Conservation (phyloP, 2,329 filamentous ascomycete species). For the Lachnellula arida region DNA sequence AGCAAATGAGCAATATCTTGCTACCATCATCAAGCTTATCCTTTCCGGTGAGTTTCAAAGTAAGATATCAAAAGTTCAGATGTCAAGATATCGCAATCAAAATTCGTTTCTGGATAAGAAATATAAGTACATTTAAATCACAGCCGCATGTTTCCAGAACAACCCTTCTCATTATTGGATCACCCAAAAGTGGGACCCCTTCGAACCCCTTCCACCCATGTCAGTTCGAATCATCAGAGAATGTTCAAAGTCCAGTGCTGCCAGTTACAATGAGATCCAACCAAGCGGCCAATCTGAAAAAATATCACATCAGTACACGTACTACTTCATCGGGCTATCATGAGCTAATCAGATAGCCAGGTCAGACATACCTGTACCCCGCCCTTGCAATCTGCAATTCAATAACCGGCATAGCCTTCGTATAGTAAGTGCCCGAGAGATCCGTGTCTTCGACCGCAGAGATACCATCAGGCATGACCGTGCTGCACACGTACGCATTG, state of each 20-base stretch:
- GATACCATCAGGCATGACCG: slow-evolving; percentile 58
- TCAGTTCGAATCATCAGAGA: not conserved
- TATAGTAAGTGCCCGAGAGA: slow-evolving; percentile 58
- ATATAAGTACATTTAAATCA: too few relatives aligned
- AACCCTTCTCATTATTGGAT: too few relatives aligned
- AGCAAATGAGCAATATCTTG: too few relatives aligned
- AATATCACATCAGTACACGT: not conserved
- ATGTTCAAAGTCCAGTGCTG: slow-evolving; percentile 1
- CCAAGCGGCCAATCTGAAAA: slow-evolving; percentile 55
- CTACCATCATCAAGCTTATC: too few relatives aligned
- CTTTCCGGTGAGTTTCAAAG: too few relatives aligned
- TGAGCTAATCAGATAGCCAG: not conserved
- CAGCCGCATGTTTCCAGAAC: too few relatives aligned
- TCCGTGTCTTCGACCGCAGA: slow-evolving; percentile 53
- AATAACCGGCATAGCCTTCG: slow-evolving; percentile 55
- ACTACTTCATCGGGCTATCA: not conserved
- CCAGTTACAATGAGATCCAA: slow-evolving; percentile 53
- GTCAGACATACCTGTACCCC: slow-evolving; percentile 47
- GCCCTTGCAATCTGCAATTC: slow-evolving; percentile 63
- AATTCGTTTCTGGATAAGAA: too few relatives aligned
- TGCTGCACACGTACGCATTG: slow-evolving; percentile 56
- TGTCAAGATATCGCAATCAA: too few relatives aligned
- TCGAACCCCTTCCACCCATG: too few relatives aligned
- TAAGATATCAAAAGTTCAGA: too few relatives aligned
- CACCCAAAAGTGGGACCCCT: too few relatives aligned